Evolutionary conservation across 495 filamentous ascomycete species (phyloP).

Genomic region (Hypoxylon cercidicola): DNA sequence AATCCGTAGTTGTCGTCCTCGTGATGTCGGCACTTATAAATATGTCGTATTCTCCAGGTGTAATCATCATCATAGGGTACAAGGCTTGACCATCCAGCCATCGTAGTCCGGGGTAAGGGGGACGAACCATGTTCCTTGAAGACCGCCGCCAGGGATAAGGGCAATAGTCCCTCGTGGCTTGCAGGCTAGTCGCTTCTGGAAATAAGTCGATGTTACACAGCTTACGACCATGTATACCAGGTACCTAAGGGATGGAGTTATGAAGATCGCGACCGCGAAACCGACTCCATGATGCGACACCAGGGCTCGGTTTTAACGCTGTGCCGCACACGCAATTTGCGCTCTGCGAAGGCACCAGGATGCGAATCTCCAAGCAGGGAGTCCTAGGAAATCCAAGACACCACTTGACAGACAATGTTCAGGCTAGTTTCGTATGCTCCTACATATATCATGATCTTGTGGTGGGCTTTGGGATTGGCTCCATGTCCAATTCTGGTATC

Average conservation of each 20-base stretch:
- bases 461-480: conserved; percentile 29
- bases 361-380: conserved; percentile 16
- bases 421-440: conserved; percentile 36
- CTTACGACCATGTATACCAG: not conserved
- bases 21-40: not conserved
- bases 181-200: conserved; percentile 12
- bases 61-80: conserved; percentile 1
- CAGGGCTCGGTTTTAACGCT: conserved; percentile 23
- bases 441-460: conserved; percentile 24
- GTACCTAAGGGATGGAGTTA: conserved; percentile 10
- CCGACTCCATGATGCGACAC: conserved; percentile 35
- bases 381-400: not conserved
- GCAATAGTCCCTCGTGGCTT: conserved; percentile 10
- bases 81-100: not conserved
- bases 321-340: conserved; percentile 41
- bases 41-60: not conserved
- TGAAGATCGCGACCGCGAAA: conserved; percentile 38
- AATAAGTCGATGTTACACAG: conserved; percentile 28
- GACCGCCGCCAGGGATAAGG: not conserved
- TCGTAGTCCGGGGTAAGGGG: conserved; percentile 21
- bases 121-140: not conserved
- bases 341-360: not conserved
- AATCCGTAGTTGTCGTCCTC: conserved; percentile 1
- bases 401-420: conserved; percentile 6
- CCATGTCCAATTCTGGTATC: conserved; percentile 19